Percentiles rank a stretch among this genome's conserved stretches.
Evolutionary conservation across 2,329 filamentous ascomycete species (phyloP).

Genomic region (Talaromyces sp.): DNA sequence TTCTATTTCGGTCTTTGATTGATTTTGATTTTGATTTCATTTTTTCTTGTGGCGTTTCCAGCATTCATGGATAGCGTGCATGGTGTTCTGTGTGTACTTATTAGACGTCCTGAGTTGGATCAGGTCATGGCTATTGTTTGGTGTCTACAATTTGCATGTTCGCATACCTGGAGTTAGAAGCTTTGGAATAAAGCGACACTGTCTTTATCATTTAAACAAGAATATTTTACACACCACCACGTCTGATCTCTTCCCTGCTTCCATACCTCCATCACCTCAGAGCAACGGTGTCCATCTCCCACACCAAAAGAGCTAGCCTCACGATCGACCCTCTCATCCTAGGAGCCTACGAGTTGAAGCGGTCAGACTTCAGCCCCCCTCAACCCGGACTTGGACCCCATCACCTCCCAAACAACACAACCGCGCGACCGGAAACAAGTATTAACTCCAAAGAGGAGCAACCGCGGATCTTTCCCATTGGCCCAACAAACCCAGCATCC

Average conservation of each 20-base stretch:
- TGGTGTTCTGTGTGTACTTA: constrained; percentile 16
- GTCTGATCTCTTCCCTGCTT: not conserved
- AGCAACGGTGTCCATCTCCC: too few relatives aligned
- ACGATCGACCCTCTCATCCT: too few relatives aligned
- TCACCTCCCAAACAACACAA: too few relatives aligned
- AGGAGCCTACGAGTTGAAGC: too few relatives aligned
- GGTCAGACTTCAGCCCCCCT: too few relatives aligned
- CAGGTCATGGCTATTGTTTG: constrained; percentile 13
- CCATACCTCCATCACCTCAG: too few relatives aligned
- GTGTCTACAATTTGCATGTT: constrained; percentile 20
- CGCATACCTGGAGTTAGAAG: constrained; percentile 26
- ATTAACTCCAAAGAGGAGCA: not conserved
- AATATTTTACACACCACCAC: not conserved
- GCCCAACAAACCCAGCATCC: not conserved
- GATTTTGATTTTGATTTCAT: too few relatives aligned
- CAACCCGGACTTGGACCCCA: too few relatives aligned
- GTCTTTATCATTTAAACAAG: constrained; percentile 13
- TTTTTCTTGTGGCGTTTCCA: constrained; percentile 8
- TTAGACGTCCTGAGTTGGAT: constrained; percentile 7
- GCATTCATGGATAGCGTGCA: constrained; percentile 19
- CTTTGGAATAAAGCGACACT: constrained; percentile 16
- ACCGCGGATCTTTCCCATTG: not conserved
- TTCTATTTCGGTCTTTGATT: too few relatives aligned
- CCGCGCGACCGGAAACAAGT: too few relatives aligned
- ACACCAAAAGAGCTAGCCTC: too few relatives aligned